Evolutionary conservation across 768 basidiomycete genomes (phyloP), one percentile per base, ranked within the genome.

Genomic region (Rhizopogon sp.): DNA sequence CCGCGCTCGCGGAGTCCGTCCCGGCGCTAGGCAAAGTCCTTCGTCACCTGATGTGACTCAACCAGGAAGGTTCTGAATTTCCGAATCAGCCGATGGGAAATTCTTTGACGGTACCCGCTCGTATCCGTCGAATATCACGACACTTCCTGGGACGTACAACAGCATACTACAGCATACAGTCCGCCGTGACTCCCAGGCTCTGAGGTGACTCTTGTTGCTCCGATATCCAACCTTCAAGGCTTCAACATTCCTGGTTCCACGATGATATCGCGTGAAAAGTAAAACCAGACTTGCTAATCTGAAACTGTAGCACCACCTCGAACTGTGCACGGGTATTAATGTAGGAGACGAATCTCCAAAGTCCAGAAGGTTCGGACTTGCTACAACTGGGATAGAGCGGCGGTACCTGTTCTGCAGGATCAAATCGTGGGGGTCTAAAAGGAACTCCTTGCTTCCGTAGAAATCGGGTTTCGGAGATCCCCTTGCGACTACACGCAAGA

Each of bases 381-480:
- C 46, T 33, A 31, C 17, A 47, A 13, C 33, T 35, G 33, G 33
- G 46, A 20, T 35, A 17, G 29, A 20, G 46, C 31, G 46, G 46
- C 46, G 31, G 46, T 47, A 17, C 20, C 46, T 22, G 33, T 22
- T 9, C 20, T 28, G 20, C 8, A 37, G 14, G 20, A 49, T 49
- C 47, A 49, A 22, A 49, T 49, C 47, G 14, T 49, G 22, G 47
- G 25, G 16, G 9, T 22, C 37, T 16, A 37, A 49, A 49, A 49
- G 47, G 47, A 49, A 35, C 35, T 49, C 47, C 47, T 49, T 49
- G 20, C 14, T 49, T 49, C 47, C 47, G 47, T 49, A 49, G 14
- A 49, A 49, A 49, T 49, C 47, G 47, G 47, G 47, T 16, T 37
- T 49, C 47, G 47, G 47, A 49, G 47, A 49, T 49, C 35, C 47